phyloP scores from a whole-genome alignment of 164 flowering plant genomes.

The Nelumbo lutea region DNA sequence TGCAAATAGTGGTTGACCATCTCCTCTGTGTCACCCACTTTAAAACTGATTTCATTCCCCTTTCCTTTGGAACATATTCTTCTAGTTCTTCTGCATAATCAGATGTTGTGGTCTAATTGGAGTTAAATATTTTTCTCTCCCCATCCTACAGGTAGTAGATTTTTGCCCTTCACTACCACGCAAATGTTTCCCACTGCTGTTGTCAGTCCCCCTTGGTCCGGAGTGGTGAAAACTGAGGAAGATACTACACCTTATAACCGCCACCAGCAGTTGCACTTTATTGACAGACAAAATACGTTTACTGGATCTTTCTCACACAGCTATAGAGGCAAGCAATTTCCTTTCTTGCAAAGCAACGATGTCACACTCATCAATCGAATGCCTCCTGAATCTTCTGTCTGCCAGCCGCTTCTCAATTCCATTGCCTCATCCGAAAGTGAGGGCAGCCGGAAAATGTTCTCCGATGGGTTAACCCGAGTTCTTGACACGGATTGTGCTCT shows the following conservation, averaged over 20 bases:
- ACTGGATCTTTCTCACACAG: constrained; percentile 27
- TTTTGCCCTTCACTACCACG: constrained; percentile 37
- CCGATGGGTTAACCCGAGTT: constrained; percentile 30
- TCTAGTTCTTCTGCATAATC: background rate
- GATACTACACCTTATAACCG: constrained; percentile 20
- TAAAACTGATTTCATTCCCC: no score
- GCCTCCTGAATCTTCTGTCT: constrained; percentile 23
- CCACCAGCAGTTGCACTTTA: constrained; percentile 27
- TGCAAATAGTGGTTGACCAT: background rate
- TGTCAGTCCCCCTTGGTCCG: constrained; percentile 39
- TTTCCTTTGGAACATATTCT: background rate
- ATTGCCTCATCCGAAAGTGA: constrained; percentile 29
- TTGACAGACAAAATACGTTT: constrained; percentile 26
- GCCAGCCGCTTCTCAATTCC: constrained; percentile 30
- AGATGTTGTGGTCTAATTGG: background rate
- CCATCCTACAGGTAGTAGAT: constrained; percentile 34
- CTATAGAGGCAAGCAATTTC: constrained; percentile 44
- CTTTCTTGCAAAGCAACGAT: constrained; percentile 31
- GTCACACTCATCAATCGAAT: constrained; percentile 10
- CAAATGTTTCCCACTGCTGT: constrained; percentile 31
- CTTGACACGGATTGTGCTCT: constrained; percentile 69
- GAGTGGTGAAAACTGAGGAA: constrained; percentile 38
- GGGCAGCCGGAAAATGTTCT: constrained; percentile 21
- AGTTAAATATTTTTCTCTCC: constrained; percentile 1
- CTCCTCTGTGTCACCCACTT: background rate